These are phyloP conservation scores for Paramecium primaurelia DNA, from an alignment of 73 alveolate species.

Conservation along the genomic window DNA sequence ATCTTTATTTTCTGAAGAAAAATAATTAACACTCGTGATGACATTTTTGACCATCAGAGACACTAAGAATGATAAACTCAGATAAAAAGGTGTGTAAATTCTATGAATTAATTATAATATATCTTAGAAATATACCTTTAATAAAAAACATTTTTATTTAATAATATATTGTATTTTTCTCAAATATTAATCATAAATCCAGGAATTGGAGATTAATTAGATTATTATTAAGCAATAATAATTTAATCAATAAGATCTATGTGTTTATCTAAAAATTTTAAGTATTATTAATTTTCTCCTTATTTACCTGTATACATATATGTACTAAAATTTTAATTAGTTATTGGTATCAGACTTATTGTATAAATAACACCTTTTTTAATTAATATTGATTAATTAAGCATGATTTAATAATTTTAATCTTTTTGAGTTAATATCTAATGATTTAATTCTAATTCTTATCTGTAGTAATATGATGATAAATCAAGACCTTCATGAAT, in stretches of 20 bases:
- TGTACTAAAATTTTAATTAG: neutral
- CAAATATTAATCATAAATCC: neutral
- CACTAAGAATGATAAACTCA: neutral
- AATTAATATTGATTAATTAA: neutral
- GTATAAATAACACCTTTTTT: neutral
- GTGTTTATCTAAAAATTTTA: neutral
- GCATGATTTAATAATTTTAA: neutral
- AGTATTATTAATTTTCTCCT: neutral
- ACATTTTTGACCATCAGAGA: constrained; percentile 34
- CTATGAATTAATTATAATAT: neutral
- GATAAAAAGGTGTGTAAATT: constrained; percentile 36
- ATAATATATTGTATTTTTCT: neutral
- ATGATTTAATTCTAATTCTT: neutral
- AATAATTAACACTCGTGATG: neutral
- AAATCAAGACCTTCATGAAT: neutral
- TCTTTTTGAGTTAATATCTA: neutral
- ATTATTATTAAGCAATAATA: neutral
- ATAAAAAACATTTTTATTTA: neutral
- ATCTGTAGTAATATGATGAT: neutral
- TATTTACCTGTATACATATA: neutral
- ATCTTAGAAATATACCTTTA: neutral
- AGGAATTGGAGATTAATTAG: neutral
- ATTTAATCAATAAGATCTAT: neutral
- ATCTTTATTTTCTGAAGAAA: neutral
- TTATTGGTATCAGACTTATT: neutral